Evolutionary conservation across 306 rosid species (phyloP).

Genomic region (Quercus dentata): DNA sequence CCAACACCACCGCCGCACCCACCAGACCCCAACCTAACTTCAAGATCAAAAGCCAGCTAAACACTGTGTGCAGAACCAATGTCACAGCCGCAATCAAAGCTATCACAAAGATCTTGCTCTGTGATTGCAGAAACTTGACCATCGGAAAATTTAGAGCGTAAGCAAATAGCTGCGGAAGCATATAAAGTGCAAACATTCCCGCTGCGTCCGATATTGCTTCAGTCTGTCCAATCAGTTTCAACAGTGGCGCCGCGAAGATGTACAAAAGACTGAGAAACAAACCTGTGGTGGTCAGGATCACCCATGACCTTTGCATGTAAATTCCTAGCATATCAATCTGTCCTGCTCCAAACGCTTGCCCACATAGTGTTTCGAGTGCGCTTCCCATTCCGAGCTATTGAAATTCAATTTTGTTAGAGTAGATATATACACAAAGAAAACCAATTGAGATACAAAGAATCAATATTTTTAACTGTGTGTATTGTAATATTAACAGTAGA

Average conservation of each 20-base stretch:
- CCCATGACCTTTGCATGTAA: slow-evolving; percentile 94
- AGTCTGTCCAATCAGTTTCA: slow-evolving; percentile 63
- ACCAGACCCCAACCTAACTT: slow-evolving; percentile 59
- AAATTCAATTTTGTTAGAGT: background rate
- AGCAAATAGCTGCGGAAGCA: slow-evolving; percentile 90
- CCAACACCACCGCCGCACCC: slow-evolving; percentile 71
- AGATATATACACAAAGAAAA: no score
- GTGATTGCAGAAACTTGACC: slow-evolving; percentile 78
- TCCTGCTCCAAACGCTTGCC: slow-evolving; percentile 88
- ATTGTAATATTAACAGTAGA: no score
- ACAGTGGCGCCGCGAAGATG: slow-evolving; percentile 49
- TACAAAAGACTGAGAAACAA: slow-evolving; percentile 36
- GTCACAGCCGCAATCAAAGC: slow-evolving; percentile 55
- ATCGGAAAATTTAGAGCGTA: slow-evolving; percentile 75
- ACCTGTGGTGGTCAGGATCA: slow-evolving; percentile 53
- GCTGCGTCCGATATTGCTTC: slow-evolving; percentile 62
- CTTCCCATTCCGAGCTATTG: slow-evolving; percentile 89
- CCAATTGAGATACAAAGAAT: no score
- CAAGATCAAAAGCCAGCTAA: slow-evolving; percentile 77
- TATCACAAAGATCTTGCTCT: slow-evolving; percentile 90
- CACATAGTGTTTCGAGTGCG: slow-evolving; percentile 86
- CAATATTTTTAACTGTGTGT: no score
- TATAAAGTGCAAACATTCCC: slow-evolving; percentile 65
- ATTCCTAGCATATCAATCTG: slow-evolving; percentile 72
- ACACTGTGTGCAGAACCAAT: slow-evolving; percentile 52